Conservation (phyloP, 306 rosid species). For the Hippophae tibetana region DNA sequence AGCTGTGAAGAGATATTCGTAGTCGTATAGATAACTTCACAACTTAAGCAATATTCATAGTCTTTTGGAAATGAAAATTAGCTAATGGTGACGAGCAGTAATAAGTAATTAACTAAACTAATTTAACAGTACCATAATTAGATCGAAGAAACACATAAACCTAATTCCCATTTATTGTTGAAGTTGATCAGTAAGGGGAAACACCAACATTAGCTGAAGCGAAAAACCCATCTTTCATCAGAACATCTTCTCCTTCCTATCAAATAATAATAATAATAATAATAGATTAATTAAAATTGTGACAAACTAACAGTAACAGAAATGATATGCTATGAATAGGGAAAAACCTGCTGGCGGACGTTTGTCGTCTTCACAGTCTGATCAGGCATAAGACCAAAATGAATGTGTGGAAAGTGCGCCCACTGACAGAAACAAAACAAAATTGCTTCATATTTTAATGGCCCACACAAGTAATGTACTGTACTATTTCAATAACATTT, state of each 20-base stretch:
- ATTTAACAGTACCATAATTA: too few relatives aligned
- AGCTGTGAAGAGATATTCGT: too few relatives aligned
- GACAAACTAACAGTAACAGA: neutral
- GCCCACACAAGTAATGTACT: constrained; percentile 6
- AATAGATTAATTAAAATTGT: neutral
- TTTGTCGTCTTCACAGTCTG: constrained; percentile 46
- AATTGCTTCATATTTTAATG: constrained; percentile 11
- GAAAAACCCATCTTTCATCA: constrained; percentile 48
- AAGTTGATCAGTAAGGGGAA: constrained; percentile 22
- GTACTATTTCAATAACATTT: too few relatives aligned
- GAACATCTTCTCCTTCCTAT: constrained; percentile 40
- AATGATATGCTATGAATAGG: neutral
- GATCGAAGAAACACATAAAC: too few relatives aligned
- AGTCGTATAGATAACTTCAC: too few relatives aligned
- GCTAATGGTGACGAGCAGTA: too few relatives aligned
- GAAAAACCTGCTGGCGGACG: constrained; percentile 38
- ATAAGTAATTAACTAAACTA: too few relatives aligned
- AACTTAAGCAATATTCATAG: too few relatives aligned
- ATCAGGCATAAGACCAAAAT: constrained; percentile 55
- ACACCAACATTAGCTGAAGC: constrained; percentile 37
- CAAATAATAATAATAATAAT: neutral
- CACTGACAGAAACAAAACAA: constrained; percentile 23
- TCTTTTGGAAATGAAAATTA: too few relatives aligned
- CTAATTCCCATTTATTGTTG: too few relatives aligned
- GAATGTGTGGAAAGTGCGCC: constrained; percentile 59